Evolutionary conservation across 2,329 filamentous ascomycete genomes (phyloP).

Genomic region (Hymenoscyphus repandus): DNA sequence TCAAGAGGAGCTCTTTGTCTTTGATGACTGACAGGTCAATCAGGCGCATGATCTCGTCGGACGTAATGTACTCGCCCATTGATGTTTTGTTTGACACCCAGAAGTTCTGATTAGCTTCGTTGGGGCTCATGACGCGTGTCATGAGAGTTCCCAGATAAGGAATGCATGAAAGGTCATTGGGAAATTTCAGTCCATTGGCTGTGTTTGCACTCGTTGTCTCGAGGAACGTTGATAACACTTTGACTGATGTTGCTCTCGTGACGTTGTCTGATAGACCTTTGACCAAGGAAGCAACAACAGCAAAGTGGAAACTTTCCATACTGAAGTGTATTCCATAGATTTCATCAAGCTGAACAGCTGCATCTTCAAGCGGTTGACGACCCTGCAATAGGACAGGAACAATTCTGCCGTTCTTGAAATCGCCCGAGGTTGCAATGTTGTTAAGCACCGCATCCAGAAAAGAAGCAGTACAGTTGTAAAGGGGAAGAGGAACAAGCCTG

Average conservation of each 20-base stretch:
- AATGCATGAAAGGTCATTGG: conserved; percentile 28
- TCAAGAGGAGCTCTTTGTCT: conserved; percentile 58
- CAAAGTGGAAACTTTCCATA: conserved; percentile 60
- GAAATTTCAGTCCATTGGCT: conserved; percentile 21
- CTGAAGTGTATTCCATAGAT: conserved; percentile 62
- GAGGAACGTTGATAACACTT: conserved; percentile 57
- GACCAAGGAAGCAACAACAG: conserved; percentile 58
- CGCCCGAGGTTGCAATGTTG: conserved; percentile 57
- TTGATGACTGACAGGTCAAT: conserved; percentile 43
- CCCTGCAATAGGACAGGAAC: conserved; percentile 56
- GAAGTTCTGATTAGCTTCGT: conserved; percentile 58
- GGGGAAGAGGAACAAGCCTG: conserved; percentile 53
- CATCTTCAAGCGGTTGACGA: conserved; percentile 54
- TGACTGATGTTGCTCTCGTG: conserved; percentile 53
- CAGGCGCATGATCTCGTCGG: conserved; percentile 36
- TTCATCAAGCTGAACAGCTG: conserved; percentile 56
- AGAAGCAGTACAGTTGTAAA: conserved; percentile 62
- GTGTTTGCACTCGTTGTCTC: conserved; percentile 40
- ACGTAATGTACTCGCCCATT: conserved; percentile 36
- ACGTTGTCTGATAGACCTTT: conserved; percentile 58
- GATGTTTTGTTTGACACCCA: conserved; percentile 54
- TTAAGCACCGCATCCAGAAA: conserved; percentile 60
- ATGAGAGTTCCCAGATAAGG: conserved; percentile 59
- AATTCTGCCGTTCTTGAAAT: conserved; percentile 55
- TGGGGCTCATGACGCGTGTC: conserved; percentile 47